Conservation (phyloP, 305 asterid genomes). For the Fraxinus floribunda region DNA sequence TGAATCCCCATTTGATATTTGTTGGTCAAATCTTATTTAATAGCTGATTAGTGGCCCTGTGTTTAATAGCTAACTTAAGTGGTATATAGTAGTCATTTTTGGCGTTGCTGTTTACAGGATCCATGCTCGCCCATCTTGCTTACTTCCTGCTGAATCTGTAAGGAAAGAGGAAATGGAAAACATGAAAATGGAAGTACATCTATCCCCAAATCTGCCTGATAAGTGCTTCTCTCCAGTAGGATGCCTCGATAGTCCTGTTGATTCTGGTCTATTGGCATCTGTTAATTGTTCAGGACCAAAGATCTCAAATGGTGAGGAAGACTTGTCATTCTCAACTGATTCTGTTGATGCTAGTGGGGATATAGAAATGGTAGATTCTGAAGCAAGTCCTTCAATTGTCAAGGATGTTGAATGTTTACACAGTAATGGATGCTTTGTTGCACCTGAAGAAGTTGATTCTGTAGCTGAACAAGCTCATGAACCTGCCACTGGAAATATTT, state of each 20-base stretch:
- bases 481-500: slow-evolving; percentile 15
- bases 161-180: slow-evolving; percentile 39
- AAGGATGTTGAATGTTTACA: slow-evolving; percentile 37
- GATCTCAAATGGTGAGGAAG: slow-evolving; percentile 32
- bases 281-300: slow-evolving; percentile 24
- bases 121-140: slow-evolving; percentile 55
- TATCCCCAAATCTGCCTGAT: slow-evolving; percentile 30
- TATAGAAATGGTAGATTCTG: slow-evolving; percentile 29
- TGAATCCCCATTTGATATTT: neutral
- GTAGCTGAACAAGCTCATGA: slow-evolving; percentile 16
- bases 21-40: neutral
- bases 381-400: slow-evolving; percentile 30
- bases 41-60: neutral
- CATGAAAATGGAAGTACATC: slow-evolving; percentile 36
- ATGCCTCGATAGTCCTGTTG: slow-evolving; percentile 27
- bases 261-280: slow-evolving; percentile 36
- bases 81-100: slow-evolving; percentile 4
- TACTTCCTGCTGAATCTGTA: slow-evolving; percentile 50
- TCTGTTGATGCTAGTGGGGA: slow-evolving; percentile 35
- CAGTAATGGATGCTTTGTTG: slow-evolving; percentile 11
- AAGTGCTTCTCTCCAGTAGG: slow-evolving; percentile 35
- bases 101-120: slow-evolving; percentile 43
- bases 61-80: neutral
- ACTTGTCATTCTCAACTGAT: slow-evolving; percentile 17
- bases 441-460: slow-evolving; percentile 29